These are phyloP conservation scores for Aspergillus sclerotiicarbonarius DNA, from an alignment of 495 filamentous ascomycete genomes.

Conservation along the genomic window DNA sequence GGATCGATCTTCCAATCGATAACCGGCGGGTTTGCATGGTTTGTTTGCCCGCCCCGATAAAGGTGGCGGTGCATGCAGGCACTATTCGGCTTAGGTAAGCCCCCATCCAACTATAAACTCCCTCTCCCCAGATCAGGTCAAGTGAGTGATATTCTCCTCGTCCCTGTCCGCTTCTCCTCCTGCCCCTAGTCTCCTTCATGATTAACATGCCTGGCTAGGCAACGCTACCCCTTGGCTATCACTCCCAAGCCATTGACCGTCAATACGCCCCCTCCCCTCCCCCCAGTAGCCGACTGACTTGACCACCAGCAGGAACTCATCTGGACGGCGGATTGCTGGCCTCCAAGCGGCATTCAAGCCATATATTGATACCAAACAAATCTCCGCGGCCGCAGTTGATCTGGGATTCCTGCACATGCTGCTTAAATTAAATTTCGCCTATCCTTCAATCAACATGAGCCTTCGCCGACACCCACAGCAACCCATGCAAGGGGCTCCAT, in stretches of 20 bases:
- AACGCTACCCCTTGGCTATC: background rate
- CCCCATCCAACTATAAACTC: background rate
- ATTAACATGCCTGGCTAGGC: constrained; percentile 4
- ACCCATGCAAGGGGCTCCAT: constrained; percentile 26
- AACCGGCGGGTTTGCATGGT: constrained; percentile 41
- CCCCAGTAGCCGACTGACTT: background rate
- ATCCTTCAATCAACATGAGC: constrained; percentile 19
- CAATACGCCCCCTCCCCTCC: too few species aligned
- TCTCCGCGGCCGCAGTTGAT: constrained; percentile 14
- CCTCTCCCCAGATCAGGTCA: background rate
- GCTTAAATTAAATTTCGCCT: constrained; percentile 16
- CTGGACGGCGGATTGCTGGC: constrained; percentile 6
- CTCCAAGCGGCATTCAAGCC: constrained; percentile 16
- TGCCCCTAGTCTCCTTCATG: constrained; percentile 17
- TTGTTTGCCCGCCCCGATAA: constrained; percentile 21
- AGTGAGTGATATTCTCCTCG: background rate
- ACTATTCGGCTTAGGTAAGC: background rate
- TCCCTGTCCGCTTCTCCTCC: constrained; percentile 3
- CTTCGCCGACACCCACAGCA: constrained; percentile 19
- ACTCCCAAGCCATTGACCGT: background rate
- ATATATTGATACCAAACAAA: constrained; percentile 15
- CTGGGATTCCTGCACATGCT: constrained; percentile 21
- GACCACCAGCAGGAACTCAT: constrained; percentile 12
- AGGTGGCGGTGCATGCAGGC: background rate
- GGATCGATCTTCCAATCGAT: constrained; percentile 20